phyloP scores from a whole-genome alignment of 208 protist genomes.

The Acanthamoeba sp. region DNA sequence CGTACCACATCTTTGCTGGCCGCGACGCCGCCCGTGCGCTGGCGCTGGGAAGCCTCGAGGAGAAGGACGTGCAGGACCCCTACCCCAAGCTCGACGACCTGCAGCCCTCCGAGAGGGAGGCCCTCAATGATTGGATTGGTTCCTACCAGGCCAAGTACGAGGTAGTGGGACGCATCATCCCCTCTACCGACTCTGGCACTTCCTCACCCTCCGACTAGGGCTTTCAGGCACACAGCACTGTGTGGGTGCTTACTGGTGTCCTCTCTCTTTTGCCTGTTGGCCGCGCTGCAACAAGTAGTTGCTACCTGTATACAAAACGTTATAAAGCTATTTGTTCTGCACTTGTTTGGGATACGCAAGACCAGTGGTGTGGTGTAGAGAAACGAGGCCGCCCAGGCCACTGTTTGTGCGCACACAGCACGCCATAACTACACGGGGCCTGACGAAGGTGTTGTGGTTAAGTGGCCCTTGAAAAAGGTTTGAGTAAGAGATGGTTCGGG shows the following conservation, averaged over 20 bases:
- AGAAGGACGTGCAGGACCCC: conserved; percentile 37
- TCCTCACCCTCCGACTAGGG: background rate
- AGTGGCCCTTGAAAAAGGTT: too few relatives aligned
- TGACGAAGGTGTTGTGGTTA: too few relatives aligned
- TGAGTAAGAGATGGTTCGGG: background rate
- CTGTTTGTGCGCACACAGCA: too few relatives aligned
- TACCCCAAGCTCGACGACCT: conserved; percentile 37
- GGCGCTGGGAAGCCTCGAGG: conserved; percentile 40
- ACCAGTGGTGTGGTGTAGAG: too few relatives aligned
- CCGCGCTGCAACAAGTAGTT: too few relatives aligned
- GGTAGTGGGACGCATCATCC: conserved; percentile 3
- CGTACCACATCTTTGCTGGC: conserved; percentile 80
- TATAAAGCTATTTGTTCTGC: too few relatives aligned
- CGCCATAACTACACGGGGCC: too few relatives aligned
- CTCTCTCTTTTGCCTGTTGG: background rate
- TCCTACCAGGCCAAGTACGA: conserved; percentile 47
- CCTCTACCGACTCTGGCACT: background rate
- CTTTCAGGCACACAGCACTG: too few relatives aligned
- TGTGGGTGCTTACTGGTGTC: too few relatives aligned
- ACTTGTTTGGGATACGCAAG: background rate
- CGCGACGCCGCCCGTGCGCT: conserved; percentile 26
- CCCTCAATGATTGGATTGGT: conserved; percentile 43
- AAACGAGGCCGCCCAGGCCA: too few relatives aligned
- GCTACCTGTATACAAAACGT: too few relatives aligned
- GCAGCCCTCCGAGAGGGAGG: conserved; percentile 1